Percentiles rank a stretch among this genome's conserved stretches.
phyloP scores from a whole-genome alignment of 1,284 basidiomycete genomes.

The Tetrapyrgos nigripes region DNA sequence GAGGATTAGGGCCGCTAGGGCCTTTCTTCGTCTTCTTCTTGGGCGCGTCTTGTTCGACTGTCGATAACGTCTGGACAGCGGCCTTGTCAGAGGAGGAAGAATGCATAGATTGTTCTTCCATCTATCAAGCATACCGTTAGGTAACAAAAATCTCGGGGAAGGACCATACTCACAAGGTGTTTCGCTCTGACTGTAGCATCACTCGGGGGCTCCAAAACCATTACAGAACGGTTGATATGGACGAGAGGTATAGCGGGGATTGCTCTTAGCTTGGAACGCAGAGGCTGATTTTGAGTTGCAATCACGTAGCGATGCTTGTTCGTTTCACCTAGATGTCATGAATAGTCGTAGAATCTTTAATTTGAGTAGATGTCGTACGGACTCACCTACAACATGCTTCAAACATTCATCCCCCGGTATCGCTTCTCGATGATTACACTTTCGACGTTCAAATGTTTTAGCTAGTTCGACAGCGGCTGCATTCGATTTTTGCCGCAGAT shows the following conservation, averaged over 20 bases:
- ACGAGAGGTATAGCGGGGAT: conserved; percentile 88
- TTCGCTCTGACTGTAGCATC: conserved; percentile 78
- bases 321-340: conserved; percentile 61
- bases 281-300: conserved; percentile 76
- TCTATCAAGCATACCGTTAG: conserved; percentile 41
- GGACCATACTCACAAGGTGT: conserved; percentile 52
- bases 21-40: conserved; percentile 76
- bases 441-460: conserved; percentile 90
- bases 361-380: conserved; percentile 5
- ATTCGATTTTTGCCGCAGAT: conserved; percentile 73
- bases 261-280: conserved; percentile 68
- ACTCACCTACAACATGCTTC: conserved; percentile 79
- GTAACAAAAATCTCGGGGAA: background rate
- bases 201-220: conserved; percentile 89
- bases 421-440: conserved; percentile 91
- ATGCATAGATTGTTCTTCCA: conserved; percentile 58
- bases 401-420: conserved; percentile 89
- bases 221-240: conserved; percentile 89
- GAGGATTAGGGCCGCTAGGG: conserved; percentile 90
- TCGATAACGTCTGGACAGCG: conserved; percentile 46
- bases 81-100: conserved; percentile 40
- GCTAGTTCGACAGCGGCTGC: conserved; percentile 87
- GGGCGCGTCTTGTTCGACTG: conserved; percentile 43
- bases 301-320: conserved; percentile 94
- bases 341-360: background rate